A percentile compares a stretch with the other conserved stretches of the same genome.
Conservation (phyloP, 208 protist species). For the Crithidia expoeki region DNA sequence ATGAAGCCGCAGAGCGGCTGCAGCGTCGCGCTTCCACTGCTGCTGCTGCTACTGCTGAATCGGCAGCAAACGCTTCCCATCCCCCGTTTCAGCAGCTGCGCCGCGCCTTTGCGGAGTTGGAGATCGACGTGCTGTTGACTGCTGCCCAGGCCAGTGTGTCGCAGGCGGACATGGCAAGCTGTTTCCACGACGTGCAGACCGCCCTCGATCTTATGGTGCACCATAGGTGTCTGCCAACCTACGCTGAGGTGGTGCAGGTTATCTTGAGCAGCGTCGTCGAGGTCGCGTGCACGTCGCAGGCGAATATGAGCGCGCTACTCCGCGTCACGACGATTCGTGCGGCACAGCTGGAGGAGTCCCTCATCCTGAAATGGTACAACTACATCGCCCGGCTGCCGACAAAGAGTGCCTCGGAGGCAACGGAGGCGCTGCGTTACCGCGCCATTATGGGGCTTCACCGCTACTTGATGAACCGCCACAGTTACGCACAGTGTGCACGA, state of each 20-base stretch:
- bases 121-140: slow-evolving; percentile 59
- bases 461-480: slow-evolving; percentile 77
- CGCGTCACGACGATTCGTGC: slow-evolving; percentile 34
- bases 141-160: slow-evolving; percentile 48
- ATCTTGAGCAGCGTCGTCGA: slow-evolving; percentile 46
- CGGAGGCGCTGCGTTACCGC: slow-evolving; percentile 56
- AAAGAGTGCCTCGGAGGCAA: slow-evolving; percentile 48
- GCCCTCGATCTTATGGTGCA: slow-evolving; percentile 44
- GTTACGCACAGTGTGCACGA: slow-evolving; percentile 73
- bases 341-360: slow-evolving; percentile 45
- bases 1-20: slow-evolving; percentile 21
- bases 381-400: slow-evolving; percentile 64
- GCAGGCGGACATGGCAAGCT: slow-evolving; percentile 41
- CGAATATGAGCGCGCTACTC: slow-evolving; percentile 43
- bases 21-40: slow-evolving; percentile 7
- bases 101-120: slow-evolving; percentile 64
- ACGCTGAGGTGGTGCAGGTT: slow-evolving; percentile 42
- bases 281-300: slow-evolving; percentile 51
- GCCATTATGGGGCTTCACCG: slow-evolving; percentile 71
- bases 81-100: slow-evolving; percentile 26
- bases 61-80: neutral
- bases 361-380: slow-evolving; percentile 67
- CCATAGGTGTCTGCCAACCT: slow-evolving; percentile 29
- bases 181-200: slow-evolving; percentile 62
- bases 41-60: neutral